Conservation (phyloP, 257 asterid genomes). For the Handroanthus guayacan region DNA sequence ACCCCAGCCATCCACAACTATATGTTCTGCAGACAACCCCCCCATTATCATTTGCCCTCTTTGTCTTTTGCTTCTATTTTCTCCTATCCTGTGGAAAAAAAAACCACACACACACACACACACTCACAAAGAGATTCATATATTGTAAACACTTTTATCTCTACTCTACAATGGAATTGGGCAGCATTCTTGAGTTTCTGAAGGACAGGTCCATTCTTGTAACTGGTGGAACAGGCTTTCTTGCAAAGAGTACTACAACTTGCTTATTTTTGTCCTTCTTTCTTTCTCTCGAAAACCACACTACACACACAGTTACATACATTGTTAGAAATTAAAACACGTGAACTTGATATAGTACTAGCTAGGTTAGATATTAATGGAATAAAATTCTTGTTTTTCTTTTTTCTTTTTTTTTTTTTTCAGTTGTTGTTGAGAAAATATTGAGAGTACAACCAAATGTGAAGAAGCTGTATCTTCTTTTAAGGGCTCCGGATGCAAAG, state of each 20-base stretch:
- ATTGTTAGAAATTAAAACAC: no score
- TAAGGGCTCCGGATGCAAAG: slow-evolving; percentile 74
- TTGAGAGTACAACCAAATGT: slow-evolving; percentile 85
- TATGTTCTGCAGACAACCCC: not conserved
- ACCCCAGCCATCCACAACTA: slow-evolving; percentile 7
- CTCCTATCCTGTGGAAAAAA: not conserved
- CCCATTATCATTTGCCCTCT: not conserved
- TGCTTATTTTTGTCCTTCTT: slow-evolving; percentile 25
- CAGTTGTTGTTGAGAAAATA: slow-evolving; percentile 88
- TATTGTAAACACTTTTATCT: no score
- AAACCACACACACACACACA: not conserved
- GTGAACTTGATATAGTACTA: not conserved
- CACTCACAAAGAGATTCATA: no score
- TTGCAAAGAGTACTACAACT: slow-evolving; percentile 66
- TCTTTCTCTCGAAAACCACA: not conserved
- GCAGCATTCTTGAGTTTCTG: slow-evolving; percentile 57
- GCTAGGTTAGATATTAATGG: not conserved
- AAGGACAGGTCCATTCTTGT: slow-evolving; percentile 65
- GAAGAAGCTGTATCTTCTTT: slow-evolving; percentile 80
- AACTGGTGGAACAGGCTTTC: slow-evolving; percentile 83
- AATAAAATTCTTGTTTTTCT: not conserved
- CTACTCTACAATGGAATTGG: slow-evolving; percentile 60
- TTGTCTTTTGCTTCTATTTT: not conserved
- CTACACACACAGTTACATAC: no score
- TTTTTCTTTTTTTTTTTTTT: slow-evolving; percentile 4